phyloP scores from a whole-genome alignment of 2,329 filamentous ascomycete genomes.

The Zymoseptoria tritici region DNA sequence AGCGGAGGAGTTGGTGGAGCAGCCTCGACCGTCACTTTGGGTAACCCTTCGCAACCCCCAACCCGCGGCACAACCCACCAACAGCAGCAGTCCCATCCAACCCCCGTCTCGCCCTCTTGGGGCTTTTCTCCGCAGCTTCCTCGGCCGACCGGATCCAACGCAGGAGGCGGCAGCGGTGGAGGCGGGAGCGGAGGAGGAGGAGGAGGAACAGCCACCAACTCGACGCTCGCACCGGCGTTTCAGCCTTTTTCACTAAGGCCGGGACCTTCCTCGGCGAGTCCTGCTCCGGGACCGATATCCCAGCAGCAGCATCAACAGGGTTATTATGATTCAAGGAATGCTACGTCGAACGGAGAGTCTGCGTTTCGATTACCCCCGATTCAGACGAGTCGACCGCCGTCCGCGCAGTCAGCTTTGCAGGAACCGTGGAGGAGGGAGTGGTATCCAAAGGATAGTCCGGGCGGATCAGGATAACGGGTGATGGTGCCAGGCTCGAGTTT shows the following conservation, averaged over 20 bases:
- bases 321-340: background rate
- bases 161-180: background rate
- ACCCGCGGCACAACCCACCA: background rate
- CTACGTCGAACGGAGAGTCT: background rate
- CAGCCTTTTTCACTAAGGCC: slow-evolving; percentile 3
- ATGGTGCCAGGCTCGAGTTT: too few species aligned
- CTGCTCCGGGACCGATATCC: background rate
- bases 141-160: background rate
- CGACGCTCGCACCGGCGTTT: background rate
- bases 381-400: background rate
- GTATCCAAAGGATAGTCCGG: background rate
- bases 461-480: background rate
- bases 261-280: background rate
- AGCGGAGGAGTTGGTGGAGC: background rate
- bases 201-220: background rate
- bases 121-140: background rate
- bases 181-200: background rate
- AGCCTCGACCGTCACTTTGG: background rate
- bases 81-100: background rate
- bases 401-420: background rate
- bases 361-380: slow-evolving; percentile 3
- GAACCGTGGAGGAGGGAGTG: background rate
- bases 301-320: background rate
- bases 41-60: background rate
- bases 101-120: background rate